A percentile compares a stretch with the other conserved stretches of the same genome.
Conservation (phyloP, 257 asterid species). For the Plantago major region DNA sequence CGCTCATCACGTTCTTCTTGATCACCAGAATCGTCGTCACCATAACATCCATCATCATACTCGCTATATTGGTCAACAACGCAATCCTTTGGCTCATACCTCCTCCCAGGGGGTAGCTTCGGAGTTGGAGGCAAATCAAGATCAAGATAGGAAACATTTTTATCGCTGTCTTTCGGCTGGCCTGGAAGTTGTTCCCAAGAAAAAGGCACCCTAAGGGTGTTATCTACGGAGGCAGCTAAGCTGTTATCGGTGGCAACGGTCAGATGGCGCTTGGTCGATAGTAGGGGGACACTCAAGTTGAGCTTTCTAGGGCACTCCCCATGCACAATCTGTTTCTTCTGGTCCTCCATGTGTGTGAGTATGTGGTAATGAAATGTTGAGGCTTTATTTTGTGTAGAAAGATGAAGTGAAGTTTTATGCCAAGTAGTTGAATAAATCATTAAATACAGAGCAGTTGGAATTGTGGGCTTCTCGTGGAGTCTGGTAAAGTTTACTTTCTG, state of each 20-base stretch:
- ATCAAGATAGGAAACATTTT: conserved; percentile 18
- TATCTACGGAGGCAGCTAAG: conserved; percentile 15
- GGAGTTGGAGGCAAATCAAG: conserved; percentile 32
- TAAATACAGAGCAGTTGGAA: conserved; percentile 33
- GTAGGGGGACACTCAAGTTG: conserved; percentile 58
- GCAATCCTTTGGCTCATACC: conserved; percentile 25
- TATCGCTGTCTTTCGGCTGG: conserved; percentile 58
- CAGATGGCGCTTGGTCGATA: conserved; percentile 46
- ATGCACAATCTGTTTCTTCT: conserved; percentile 30
- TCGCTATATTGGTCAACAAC: background rate
- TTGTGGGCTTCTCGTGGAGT: conserved; percentile 56
- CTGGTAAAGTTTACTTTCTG: conserved; percentile 28
- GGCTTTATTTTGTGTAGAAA: too few relatives aligned
- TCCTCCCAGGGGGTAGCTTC: conserved; percentile 46
- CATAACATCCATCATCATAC: conserved; percentile 21
- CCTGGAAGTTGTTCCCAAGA: conserved; percentile 80
- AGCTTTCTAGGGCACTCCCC: conserved; percentile 42
- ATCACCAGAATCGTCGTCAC: conserved; percentile 13
- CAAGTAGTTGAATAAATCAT: conserved; percentile 28
- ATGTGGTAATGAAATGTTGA: background rate
- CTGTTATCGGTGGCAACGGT: conserved; percentile 9
- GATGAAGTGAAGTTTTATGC: too few relatives aligned
- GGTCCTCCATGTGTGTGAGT: conserved; percentile 30
- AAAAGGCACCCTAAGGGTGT: conserved; percentile 54
- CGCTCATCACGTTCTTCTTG: conserved; percentile 13